Base-by-base conservation (phyloP, 495 filamentous ascomycete genomes). In the Aspergillus leporis region DNA sequence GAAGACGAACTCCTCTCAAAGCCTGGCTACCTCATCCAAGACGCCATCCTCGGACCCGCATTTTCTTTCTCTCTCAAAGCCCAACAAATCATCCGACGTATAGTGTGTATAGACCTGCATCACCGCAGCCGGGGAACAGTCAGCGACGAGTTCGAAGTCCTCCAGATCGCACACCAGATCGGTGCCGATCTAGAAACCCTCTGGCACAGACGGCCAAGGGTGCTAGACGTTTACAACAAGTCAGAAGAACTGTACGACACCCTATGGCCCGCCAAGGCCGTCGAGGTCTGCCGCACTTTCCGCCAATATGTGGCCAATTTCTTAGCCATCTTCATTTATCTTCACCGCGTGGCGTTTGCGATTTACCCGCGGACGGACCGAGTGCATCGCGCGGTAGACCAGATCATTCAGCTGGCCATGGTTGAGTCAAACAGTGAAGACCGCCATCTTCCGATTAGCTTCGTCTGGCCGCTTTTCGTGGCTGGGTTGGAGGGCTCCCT, bases 361-460 rank as follows among this genome's bases (percentile, higher is more conserved):
- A 77, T 77, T 28, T 77, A 77, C 48, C 74, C 72, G 5, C 72
- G 74, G 4, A 77, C 74, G 18, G 74, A 75, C 41, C 70, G 72
- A 2, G 74, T 77, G 46, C 71, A 75, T 25, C 68, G 70, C 6
- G 74, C 74, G 13, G 72, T 77, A 3, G 66, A 72, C 54, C 66
- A 75, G 55, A 77, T 77, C 55, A 72, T 77, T 16, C 68, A 74
- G 32, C 61, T 77, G 13, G 74, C 74, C 16, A 70, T 64, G 9
- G 63, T 73, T 14, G 74, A 77, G 32, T 63, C 67, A 5, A 52
- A 53, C 0, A 61, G 57, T 25, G 54, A n/a, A 36, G 51, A 19
- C 51, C 66, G 64, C 45, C 66, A 64, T 21, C 61, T 77, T 6
- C 68, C 72, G 4, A 60, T 70, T 13, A 71, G 72, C 36, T 75